Base-by-base conservation (phyloP, 371 early-diverging fungal genomes). In the Ordospora pajunii region DNA sequence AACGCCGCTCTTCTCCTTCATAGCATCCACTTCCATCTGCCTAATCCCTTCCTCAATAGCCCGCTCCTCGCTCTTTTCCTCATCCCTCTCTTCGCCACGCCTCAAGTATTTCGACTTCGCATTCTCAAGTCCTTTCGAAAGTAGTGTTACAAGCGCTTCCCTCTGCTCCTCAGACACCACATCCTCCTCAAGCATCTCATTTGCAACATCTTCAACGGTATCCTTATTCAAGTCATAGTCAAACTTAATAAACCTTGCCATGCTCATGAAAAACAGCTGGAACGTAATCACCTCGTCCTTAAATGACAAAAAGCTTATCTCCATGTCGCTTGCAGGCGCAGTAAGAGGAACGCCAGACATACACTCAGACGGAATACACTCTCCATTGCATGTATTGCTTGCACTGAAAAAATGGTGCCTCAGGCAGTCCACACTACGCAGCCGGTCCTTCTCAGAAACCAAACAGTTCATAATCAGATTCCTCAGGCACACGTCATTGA, bases 141-240 rank as follows among this genome's bases (percentile, higher is more conserved):
- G 63, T 44, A 81, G 54, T 12, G 50, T 46, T 17, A 50, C 40
- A 37, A 79, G 58, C 45, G 49, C 48, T 23, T 74, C 81, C 21
- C 79, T 73, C 23, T 74, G 51, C 11, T 71, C 48, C 12, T 68
- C 70, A 32, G 76, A 75, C 4, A 81, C 73, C 3, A 84, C 68
- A 12, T 79, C 77, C 40, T 84, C 83, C 8, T 79, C 78, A 40
- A 77, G 40, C 91, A 93, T 92, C 82, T 93, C 93, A 45, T 87
- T 88, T 8, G 91, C 91, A 7, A 93, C 91, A 75, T 89, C 89
- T 69, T 92, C 92, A 0, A 92, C 91, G 5, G 92, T 92, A 73
- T 93, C 93, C 6, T 87, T 88, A 44, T 90, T 89, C 7, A 88
- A 87, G 80, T 92, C 89, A 83, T 90, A 92, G 71, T 89, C 89